Evolutionary conservation across 805 yeast species (phyloP), one percentile per base, ranked within the genome.

Genomic region (Barnettozyma sucrosica): DNA sequence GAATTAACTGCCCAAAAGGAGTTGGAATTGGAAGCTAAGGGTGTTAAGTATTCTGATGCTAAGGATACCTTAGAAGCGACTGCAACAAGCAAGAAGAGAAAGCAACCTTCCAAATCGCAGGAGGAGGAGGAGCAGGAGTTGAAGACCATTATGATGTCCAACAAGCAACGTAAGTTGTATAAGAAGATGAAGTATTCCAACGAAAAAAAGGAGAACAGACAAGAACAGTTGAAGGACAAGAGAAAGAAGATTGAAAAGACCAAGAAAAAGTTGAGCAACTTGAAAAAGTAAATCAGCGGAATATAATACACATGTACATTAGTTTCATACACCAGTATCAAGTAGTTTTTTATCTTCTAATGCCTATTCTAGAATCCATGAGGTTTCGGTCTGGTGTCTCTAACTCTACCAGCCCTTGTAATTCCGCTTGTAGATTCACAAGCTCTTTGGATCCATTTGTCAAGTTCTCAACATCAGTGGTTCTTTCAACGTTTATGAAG

Each of bases 131-230:
- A 89, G 66, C 87, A 88, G 71, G 93, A 90, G 55, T 79, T 92
- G 72, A 87, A 87, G 74, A 82, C 81, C 83, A 88, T 89, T 63
- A 92, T 93, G 99, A 92, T 93, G 99, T 79, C 92, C 58, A 89
- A 89, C 73, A 93, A 92, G 69, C 96, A 92, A 72, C 86, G 89
- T 75, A 88, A 87, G 67, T 74, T 90, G 55, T 93, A 93, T 76
- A 85, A 85, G 74, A 86, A 86, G 82, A 88, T 92, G 95, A 93
- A 89, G 71, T 83, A 88, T 66, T 92, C 96, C 50, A 80, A 86
- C 58, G 82, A 83, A 50, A 81, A 87, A 78, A 85, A 87, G 71
- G 89, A 86, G 62, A 76, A 76, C 45, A 81, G 92, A 69, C 79
- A 80, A 60, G 85, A 83, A 49, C 77, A 74, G 46, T 72, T 86